Base-by-base conservation (phyloP, 2,329 filamentous ascomycete genomes). In the Coniochaeta sp. region DNA sequence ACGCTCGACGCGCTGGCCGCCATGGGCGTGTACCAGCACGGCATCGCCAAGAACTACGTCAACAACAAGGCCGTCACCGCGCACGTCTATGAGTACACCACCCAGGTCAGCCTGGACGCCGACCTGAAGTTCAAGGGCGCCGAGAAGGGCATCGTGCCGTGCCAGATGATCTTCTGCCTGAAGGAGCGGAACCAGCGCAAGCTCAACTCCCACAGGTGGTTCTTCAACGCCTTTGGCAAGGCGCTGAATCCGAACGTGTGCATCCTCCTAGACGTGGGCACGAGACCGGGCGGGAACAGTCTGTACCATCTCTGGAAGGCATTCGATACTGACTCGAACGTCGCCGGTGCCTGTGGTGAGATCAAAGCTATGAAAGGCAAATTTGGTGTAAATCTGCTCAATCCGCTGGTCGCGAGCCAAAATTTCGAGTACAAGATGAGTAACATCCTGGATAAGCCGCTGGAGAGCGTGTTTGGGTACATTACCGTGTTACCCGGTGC, bases 361-460 rank as follows among this genome's bases (percentile, higher is more conserved):
- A 99, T 99, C 74, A 96, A 93, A 72, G 95, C 95, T 0, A 96
- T 96, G 76, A 96, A 97, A 73, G 95, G 95, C 8, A 91, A 88
- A 66, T 87, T 84, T 26, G 93, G 91, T 70, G 79, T 86, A 6
- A 91, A 93, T 64, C 81, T 99, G 17, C 79, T 99, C 54, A 99
- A 99, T 69, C 95, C 95, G 0, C 81, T 99, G 6, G 93, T 99
- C 17, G 95, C 95, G 0, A 96, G 92, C 54, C 95, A 99, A 69
- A 99, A 99, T 72, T 99, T 99, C 67, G 95, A 99, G 78, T 99
- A 99, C 80, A 99, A 99, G 76, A 97, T 99, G 91, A 96, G 92
- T 44, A 99, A 99, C 69, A 99, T 99, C 68, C 81, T 99, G 28
- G 95, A 99, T 73, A 99, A 99, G 74, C 95, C 95, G 0, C 79